Evolutionary conservation across 1,284 basidiomycete genomes (phyloP), one percentile per base, ranked within the genome.

Genomic region (Schizophyllum commune): DNA sequence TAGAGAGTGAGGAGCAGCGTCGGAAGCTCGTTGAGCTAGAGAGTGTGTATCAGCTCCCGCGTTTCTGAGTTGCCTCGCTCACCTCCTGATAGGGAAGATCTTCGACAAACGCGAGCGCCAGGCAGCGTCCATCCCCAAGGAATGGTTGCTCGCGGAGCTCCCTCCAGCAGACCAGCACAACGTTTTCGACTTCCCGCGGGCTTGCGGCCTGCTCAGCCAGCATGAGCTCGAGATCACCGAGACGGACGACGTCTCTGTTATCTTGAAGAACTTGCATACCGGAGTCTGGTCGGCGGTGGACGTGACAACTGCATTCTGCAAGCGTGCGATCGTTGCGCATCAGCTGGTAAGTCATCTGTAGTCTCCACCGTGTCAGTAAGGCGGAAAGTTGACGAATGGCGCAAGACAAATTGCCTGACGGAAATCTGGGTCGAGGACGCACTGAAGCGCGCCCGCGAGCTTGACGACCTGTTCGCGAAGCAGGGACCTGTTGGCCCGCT

Each of bases 301-400:
- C 63, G 87, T 89, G 53, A 85, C 86, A 1, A 84, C 77, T 1
- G 88, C 90, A 0, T 92, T 87, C 71, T 86, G 84, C 73, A 92
- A 92, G 72, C 79, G 90, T 1, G 88, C 91, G 0, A 77, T 89
- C 51, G 74, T 92, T 39, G 91, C 91, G 0, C 91, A 92, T 63
- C 91, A 92, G 71, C 39, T 47, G 39, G 39, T 47, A 6, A 57
- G 7, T 57, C 34, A 39, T 39, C 1, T 57, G 15, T n/a, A 1
- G n/a, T n/a, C n/a, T n/a, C n/a, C n/a, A n/a, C n/a, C n/a, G n/a
- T n/a, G n/a, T n/a, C n/a, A n/a, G n/a, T n/a, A n/a, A n/a, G n/a
- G n/a, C 8, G 15, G 15, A 7, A 19, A 13, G 19, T 17, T 19
- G 34, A n/a, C 56, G 7, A 51, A 60, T 54, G 54, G 8, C 27